These are phyloP conservation scores for Erysimum cheiranthoides DNA, from an alignment of 345 rosid species.

Conservation along the genomic window DNA sequence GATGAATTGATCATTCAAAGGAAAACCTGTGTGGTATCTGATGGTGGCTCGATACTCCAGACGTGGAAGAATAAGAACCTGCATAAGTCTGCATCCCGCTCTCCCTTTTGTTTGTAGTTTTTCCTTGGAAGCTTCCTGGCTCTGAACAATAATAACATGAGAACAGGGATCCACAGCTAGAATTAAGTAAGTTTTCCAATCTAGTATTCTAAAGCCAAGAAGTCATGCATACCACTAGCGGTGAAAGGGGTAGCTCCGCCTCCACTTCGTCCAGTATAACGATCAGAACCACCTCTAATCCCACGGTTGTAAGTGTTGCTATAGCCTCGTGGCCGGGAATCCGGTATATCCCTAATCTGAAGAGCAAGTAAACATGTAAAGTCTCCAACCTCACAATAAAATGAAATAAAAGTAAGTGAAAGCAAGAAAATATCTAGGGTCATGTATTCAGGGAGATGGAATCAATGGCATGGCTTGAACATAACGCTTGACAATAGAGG, in stretches of 20 bases:
- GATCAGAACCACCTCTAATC: slow-evolving; percentile 69
- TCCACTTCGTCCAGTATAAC: slow-evolving; percentile 62
- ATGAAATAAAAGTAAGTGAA: background rate
- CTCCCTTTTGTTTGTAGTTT: slow-evolving; percentile 70
- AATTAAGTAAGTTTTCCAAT: slow-evolving; percentile 3
- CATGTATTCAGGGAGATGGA: background rate
- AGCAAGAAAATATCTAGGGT: slow-evolving; percentile 1
- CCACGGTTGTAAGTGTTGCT: slow-evolving; percentile 60
- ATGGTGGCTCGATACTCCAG: slow-evolving; percentile 49
- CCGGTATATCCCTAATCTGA: slow-evolving; percentile 71
- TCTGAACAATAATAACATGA: slow-evolving; percentile 51
- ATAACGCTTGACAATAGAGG: slow-evolving; percentile 14
- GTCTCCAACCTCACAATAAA: background rate
- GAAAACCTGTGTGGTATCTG: slow-evolving; percentile 59
- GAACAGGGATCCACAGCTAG: slow-evolving; percentile 30
- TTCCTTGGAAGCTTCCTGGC: slow-evolving; percentile 54
- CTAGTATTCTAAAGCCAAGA: slow-evolving; percentile 1
- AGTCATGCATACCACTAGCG: slow-evolving; percentile 57
- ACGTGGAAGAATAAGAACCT: slow-evolving; percentile 57
- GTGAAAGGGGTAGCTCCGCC: slow-evolving; percentile 51
- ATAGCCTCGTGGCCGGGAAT: slow-evolving; percentile 64
- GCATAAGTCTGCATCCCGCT: slow-evolving; percentile 63
- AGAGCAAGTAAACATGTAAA: slow-evolving; percentile 27
- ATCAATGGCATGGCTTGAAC: background rate
- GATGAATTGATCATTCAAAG: slow-evolving; percentile 17